Evolutionary conservation across 1,284 basidiomycete genomes (phyloP), one percentile per base, ranked within the genome.

Genomic region (Naganishia cerealis): DNA sequence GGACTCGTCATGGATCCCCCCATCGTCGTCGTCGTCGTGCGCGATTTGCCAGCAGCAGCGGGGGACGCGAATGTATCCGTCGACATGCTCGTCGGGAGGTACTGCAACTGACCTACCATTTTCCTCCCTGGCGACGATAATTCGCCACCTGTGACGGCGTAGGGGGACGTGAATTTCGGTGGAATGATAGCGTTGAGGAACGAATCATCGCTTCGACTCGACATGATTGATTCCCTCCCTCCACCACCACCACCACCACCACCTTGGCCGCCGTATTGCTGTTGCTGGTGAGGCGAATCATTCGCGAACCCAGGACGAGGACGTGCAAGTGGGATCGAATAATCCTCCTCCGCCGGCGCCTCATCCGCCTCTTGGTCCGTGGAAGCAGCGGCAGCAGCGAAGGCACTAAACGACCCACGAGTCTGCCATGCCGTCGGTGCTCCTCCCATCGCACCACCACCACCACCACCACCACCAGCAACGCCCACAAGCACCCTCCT

Each of bases 171-270:
- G 57, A 59, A 59, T 54, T 63, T 57, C 12, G 67, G 67, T 13
- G 67, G 67, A 21, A 68, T 68, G 61, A 68, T 68, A 36, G 67
- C 67, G 48, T 68, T 68, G 9, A 80, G 71, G 67, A 81, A 76
- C 18, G 74, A 75, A 40, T 78, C 78, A 18, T 76, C 73, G 10
- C 73, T 75, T 26, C 57, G 48, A 15, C 57, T 61, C 0, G 57
- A 71, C 55, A 66, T 65, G 33, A 69, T 69, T 15, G 70, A 69
- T 16, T 70, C 71, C 40, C 48, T 65, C 16, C 63, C 48, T 39
- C 52, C 40, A 6, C n/a, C n/a, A n/a, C n/a, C n/a, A n/a, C n/a
- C n/a, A n/a, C n/a, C n/a, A n/a, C n/a, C n/a, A n/a, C n/a, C n/a
- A n/a, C n/a, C 57, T 1, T 40, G 46, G 40, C 63, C 50, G 59